Percentiles rank a stretch among this genome's conserved stretches.
phyloP scores from a whole-genome alignment of 2,329 filamentous ascomycete genomes.

The Penicillium sp. region DNA sequence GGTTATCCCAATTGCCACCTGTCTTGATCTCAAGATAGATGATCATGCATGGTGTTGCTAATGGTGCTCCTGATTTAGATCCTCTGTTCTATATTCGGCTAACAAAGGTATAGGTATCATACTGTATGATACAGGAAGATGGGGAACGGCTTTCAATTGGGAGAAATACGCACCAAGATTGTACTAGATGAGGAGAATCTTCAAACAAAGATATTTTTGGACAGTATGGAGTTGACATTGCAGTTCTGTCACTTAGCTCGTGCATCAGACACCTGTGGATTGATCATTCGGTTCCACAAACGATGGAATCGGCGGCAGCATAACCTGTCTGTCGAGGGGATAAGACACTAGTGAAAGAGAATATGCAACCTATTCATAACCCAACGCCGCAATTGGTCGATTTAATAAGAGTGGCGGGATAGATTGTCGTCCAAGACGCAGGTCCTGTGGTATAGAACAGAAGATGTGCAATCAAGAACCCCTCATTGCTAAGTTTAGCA shows the following conservation, averaged over 20 bases:
- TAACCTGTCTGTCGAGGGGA: not conserved
- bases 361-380: not conserved
- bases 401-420: not conserved
- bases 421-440: not conserved
- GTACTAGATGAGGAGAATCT: not conserved
- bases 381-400: not conserved
- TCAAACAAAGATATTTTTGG: not conserved
- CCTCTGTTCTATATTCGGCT: not conserved
- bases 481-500: constrained; percentile 2
- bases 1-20: not conserved
- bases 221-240: not conserved
- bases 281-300: not conserved
- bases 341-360: not conserved
- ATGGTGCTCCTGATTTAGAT: not conserved
- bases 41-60: not conserved
- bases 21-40: not conserved
- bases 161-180: not conserved
- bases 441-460: not conserved
- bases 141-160: not conserved
- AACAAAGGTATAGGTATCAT: not conserved
- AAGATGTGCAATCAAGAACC: not conserved
- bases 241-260: not conserved
- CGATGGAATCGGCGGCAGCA: not conserved
- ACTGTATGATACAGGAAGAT: not conserved
- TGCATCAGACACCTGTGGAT: not conserved